These are phyloP conservation scores for Ustilago xerochloae DNA, from an alignment of 1,284 basidiomycete species.

Conservation along the genomic window DNA sequence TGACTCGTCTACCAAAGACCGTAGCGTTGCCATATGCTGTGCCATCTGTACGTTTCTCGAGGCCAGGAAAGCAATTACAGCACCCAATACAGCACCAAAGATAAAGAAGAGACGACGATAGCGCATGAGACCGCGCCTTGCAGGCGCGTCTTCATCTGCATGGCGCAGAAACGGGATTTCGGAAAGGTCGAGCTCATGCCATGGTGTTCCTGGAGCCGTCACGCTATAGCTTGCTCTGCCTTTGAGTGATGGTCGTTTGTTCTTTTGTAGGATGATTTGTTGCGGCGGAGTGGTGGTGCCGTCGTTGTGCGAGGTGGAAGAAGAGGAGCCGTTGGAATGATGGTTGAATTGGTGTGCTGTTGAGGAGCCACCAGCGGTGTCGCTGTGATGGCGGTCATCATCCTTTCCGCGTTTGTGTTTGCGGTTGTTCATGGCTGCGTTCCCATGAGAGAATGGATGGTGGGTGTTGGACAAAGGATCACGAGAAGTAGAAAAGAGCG, in stretches of 20 bases:
- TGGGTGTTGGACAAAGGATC: background rate
- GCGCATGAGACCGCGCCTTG: constrained; percentile 48
- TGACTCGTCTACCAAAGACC: constrained; percentile 59
- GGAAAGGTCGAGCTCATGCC: constrained; percentile 61
- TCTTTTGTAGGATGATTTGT: constrained; percentile 46
- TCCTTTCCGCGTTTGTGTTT: constrained; percentile 28
- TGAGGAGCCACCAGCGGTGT: constrained; percentile 8
- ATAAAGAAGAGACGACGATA: constrained; percentile 60
- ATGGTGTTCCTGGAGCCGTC: constrained; percentile 58
- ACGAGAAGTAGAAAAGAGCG: background rate
- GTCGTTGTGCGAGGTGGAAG: constrained; percentile 1
- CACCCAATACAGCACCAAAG: constrained; percentile 53
- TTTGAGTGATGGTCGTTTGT: constrained; percentile 34
- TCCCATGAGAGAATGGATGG: background rate
- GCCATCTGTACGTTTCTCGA: constrained; percentile 54
- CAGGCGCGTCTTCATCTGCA: constrained; percentile 19
- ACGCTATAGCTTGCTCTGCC: constrained; percentile 50
- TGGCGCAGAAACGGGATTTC: constrained; percentile 56
- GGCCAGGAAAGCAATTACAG: constrained; percentile 48
- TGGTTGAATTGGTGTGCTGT: constrained; percentile 30
- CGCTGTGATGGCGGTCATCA: background rate
- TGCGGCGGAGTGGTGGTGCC: constrained; percentile 39
- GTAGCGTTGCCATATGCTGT: constrained; percentile 42
- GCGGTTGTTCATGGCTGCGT: constrained; percentile 31
- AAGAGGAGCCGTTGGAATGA: constrained; percentile 1